Evolutionary conservation across 148 eudicot genomes (phyloP).

Genomic region (Heliosperma pusillum): DNA sequence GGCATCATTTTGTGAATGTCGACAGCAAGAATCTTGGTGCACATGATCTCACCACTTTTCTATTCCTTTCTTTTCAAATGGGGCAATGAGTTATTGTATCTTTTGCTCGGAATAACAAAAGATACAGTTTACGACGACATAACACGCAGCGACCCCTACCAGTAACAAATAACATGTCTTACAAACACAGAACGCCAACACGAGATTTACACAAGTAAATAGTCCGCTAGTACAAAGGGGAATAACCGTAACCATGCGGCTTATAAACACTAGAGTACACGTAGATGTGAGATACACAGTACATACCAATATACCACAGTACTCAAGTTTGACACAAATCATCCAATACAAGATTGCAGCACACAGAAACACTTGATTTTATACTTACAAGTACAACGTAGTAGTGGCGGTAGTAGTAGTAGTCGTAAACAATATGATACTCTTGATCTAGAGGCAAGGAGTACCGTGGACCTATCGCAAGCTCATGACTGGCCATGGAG

Average conservation of each 20-base stretch:
- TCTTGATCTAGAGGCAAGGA: conserved; percentile 10
- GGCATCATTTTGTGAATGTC: too few relatives aligned
- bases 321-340: conserved; percentile 19
- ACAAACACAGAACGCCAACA: not conserved
- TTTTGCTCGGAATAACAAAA: too few relatives aligned
- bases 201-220: not conserved
- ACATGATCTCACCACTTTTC: too few relatives aligned
- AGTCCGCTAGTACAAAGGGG: not conserved
- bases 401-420: not conserved
- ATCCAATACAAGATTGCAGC: not conserved
- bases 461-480: conserved; percentile 39
- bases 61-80: too few relatives aligned
- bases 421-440: not conserved
- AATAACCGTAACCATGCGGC: conserved; percentile 1
- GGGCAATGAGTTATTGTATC: too few relatives aligned
- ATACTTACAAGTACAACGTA: not conserved
- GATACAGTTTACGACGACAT: too few relatives aligned
- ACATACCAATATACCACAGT: conserved; percentile 23
- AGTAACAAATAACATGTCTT: not conserved
- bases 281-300: not conserved
- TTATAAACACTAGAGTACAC: not conserved
- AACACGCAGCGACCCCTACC: not conserved
- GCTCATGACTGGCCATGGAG: conserved; percentile 79
- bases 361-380: conserved; percentile 7
- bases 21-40: too few relatives aligned